Evolutionary conservation across 768 basidiomycete genomes (phyloP).

Genomic region (Guyanaporus albipodus): DNA sequence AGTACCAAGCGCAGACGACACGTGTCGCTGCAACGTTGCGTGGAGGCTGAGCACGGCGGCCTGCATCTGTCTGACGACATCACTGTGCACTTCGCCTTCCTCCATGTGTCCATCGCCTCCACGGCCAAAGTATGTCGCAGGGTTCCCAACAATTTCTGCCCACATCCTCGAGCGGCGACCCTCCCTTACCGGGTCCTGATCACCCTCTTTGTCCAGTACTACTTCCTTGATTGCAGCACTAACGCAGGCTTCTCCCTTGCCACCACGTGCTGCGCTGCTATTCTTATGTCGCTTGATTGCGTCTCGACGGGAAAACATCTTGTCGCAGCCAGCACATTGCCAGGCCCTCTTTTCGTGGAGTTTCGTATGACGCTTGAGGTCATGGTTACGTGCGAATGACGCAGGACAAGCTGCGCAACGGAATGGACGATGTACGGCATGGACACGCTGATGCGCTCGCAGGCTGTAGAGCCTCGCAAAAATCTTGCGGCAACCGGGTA

Average conservation of each 20-base stretch:
- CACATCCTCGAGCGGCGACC: constrained; percentile 61
- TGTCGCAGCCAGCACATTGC: constrained; percentile 70
- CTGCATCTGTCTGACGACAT: constrained; percentile 48
- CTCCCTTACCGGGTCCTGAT: constrained; percentile 42
- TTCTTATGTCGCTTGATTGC: constrained; percentile 78
- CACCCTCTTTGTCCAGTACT: constrained; percentile 39
- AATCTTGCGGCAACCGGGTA: constrained; percentile 58
- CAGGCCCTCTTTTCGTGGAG: constrained; percentile 71
- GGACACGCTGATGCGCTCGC: constrained; percentile 66
- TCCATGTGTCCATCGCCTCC: constrained; percentile 37
- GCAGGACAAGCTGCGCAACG: constrained; percentile 64
- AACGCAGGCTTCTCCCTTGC: constrained; percentile 50
- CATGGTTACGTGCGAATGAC: constrained; percentile 75
- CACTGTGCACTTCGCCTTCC: constrained; percentile 58
- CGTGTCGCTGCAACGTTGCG: constrained; percentile 51
- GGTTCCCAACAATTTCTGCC: constrained; percentile 48
- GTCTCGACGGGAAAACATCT: constrained; percentile 72
- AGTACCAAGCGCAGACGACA: constrained; percentile 51
- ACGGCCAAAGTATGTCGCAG: constrained; percentile 8
- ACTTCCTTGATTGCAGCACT: constrained; percentile 61
- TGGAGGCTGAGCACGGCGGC: constrained; percentile 52
- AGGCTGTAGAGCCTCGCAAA: constrained; percentile 69
- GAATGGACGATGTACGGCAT: constrained; percentile 62
- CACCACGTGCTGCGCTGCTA: constrained; percentile 47
- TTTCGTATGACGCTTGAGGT: constrained; percentile 72